Percentiles rank a stretch among this genome's conserved stretches.
phyloP scores from a whole-genome alignment of 2,329 filamentous ascomycete species.

The Biscogniauxia mediterranea region DNA sequence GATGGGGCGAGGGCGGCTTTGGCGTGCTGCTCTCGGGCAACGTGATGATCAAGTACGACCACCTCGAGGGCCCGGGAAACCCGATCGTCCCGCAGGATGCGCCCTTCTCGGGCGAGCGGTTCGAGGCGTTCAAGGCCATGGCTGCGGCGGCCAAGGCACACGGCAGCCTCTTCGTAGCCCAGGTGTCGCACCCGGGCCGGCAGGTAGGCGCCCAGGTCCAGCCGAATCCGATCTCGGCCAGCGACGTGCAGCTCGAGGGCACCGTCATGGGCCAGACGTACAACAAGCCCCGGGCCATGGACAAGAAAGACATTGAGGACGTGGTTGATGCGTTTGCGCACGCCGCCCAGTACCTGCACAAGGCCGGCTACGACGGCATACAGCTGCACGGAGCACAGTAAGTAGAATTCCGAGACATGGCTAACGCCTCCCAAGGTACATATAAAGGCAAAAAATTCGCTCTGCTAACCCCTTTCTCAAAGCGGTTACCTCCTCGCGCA shows the following conservation, averaged over 20 bases:
- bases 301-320: slow-evolving; percentile 11
- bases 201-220: slow-evolving; percentile 41
- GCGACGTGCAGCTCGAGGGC: slow-evolving; percentile 38
- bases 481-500: slow-evolving; percentile 55
- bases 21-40: slow-evolving; percentile 60
- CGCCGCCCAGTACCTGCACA: slow-evolving; percentile 16
- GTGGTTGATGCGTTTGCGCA: slow-evolving; percentile 16
- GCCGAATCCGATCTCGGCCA: slow-evolving; percentile 39
- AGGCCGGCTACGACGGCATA: slow-evolving; percentile 35
- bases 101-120: slow-evolving; percentile 49
- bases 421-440: too few species aligned
- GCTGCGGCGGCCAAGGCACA: slow-evolving; percentile 49
- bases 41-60: slow-evolving; percentile 57
- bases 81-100: slow-evolving; percentile 52
- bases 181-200: slow-evolving; percentile 62
- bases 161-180: slow-evolving; percentile 55
- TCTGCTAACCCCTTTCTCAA: too few species aligned
- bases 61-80: slow-evolving; percentile 54
- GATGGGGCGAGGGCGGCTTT: slow-evolving; percentile 54
- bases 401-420: neutral
- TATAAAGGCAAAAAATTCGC: too few species aligned
- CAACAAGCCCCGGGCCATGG: slow-evolving; percentile 31
- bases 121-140: slow-evolving; percentile 53
- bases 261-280: slow-evolving; percentile 48
- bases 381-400: slow-evolving; percentile 49